Conservation (phyloP, 78 protist genomes). For the Dictyostelium firmibasis region DNA sequence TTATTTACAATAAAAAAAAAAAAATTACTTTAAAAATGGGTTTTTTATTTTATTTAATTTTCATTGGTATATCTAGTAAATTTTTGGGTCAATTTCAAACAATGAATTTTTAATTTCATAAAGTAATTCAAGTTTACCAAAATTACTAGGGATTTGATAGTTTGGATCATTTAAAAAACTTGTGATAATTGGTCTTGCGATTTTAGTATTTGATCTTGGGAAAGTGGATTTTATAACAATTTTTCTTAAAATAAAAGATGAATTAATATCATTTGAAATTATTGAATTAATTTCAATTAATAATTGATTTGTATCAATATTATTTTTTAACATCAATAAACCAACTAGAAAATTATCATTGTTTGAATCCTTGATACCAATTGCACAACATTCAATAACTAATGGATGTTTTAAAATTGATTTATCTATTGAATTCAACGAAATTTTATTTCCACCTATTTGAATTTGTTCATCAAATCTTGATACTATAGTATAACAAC, state of each 20-base stretch:
- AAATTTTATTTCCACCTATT: conserved; percentile 85
- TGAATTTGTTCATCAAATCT: conserved; percentile 92
- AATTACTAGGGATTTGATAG: too few relatives aligned
- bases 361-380: too few relatives aligned
- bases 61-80: too few relatives aligned
- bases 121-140: too few relatives aligned
- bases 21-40: too few relatives aligned
- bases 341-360: neutral
- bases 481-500: conserved; percentile 55
- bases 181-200: neutral
- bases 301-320: neutral
- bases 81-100: too few relatives aligned
- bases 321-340: neutral
- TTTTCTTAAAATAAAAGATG: neutral
- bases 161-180: neutral
- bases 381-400: too few relatives aligned
- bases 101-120: too few relatives aligned
- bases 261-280: neutral
- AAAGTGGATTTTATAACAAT: neutral
- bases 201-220: neutral
- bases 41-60: too few relatives aligned
- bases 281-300: neutral
- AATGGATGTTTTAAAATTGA: conserved; percentile 82
- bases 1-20: too few relatives aligned
- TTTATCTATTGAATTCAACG: conserved; percentile 85